These are phyloP conservation scores for Trichoderma cornu-damae DNA, from an alignment of 2,329 filamentous ascomycete species.

Conservation along the genomic window DNA sequence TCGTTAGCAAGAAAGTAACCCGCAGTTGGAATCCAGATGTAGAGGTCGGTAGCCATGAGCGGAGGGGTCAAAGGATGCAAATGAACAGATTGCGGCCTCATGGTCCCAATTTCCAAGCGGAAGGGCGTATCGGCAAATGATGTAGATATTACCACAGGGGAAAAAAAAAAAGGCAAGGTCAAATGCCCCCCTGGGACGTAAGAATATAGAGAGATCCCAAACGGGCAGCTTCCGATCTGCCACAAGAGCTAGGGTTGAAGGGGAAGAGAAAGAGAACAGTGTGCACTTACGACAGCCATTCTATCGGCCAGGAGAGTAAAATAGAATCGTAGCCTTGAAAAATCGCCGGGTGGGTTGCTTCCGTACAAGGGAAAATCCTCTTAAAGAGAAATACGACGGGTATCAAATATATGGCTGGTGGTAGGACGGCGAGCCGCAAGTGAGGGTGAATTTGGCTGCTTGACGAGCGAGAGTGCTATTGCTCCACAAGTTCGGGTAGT, in stretches of 20 bases:
- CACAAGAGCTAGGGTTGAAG: conserved; percentile 7
- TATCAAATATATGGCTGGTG: conserved; percentile 12
- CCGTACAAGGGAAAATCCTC: conserved; percentile 16
- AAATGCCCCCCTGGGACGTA: not conserved
- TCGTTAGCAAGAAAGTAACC: conserved; percentile 23
- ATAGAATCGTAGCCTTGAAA: conserved; percentile 16
- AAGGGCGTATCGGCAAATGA: not conserved
- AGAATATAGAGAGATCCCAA: conserved; percentile 13
- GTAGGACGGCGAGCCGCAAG: conserved; percentile 8
- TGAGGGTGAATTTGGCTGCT: conserved; percentile 19
- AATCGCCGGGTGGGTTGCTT: not conserved
- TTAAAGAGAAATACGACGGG: not conserved
- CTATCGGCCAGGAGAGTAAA: conserved; percentile 32
- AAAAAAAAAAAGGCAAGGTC: not conserved
- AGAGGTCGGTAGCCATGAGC: not conserved
- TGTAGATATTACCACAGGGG: not conserved
- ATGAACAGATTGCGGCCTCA: not conserved
- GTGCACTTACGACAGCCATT: conserved; percentile 41
- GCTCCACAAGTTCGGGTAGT: conserved; percentile 5
- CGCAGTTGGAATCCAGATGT: not conserved
- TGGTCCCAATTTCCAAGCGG: not conserved
- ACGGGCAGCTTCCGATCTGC: conserved; percentile 8
- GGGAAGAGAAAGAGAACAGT: conserved; percentile 8
- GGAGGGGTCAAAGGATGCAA: not conserved
- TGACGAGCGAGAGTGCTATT: conserved; percentile 3